phyloP scores from a whole-genome alignment of 176 grass and related monocot species.

The Ananas comosus region DNA sequence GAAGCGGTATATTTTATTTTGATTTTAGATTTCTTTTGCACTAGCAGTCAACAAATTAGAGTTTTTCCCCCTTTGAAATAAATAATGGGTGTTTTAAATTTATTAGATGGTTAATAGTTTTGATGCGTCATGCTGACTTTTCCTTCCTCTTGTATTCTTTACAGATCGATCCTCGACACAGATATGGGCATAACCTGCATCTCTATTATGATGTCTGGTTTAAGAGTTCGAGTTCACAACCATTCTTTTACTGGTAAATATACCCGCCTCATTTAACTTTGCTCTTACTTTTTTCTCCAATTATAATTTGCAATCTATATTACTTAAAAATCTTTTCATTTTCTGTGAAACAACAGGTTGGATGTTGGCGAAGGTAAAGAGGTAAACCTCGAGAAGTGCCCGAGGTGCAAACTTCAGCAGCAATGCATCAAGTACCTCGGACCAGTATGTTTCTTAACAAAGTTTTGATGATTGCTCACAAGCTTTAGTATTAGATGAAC shows the following conservation, averaged over 20 bases:
- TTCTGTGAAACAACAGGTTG: slow-evolving; percentile 44
- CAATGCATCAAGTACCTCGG: slow-evolving; percentile 89
- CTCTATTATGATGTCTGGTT: slow-evolving; percentile 90
- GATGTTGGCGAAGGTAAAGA: slow-evolving; percentile 98
- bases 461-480: background rate
- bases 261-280: background rate
- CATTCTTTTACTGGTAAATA: slow-evolving; percentile 89
- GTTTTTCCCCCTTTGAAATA: background rate
- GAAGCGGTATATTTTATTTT: slow-evolving; percentile 76
- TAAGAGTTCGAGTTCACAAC: slow-evolving; percentile 63
- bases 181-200: slow-evolving; percentile 92
- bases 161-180: slow-evolving; percentile 96
- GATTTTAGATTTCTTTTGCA: background rate
- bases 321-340: slow-evolving; percentile 8
- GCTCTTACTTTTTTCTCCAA: slow-evolving; percentile 1
- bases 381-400: slow-evolving; percentile 74
- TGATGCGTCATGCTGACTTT: background rate
- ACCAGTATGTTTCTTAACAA: slow-evolving; percentile 44
- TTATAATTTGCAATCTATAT: background rate
- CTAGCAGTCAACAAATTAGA: background rate
- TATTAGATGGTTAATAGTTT: background rate
- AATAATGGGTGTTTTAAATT: no score
- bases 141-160: slow-evolving; percentile 9
- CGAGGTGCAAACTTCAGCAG: slow-evolving; percentile 69
- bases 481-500: no score